These are phyloP conservation scores for Cladosporium austrohemisphaericum DNA, from an alignment of 2,329 filamentous ascomycete genomes.

Conservation along the genomic window DNA sequence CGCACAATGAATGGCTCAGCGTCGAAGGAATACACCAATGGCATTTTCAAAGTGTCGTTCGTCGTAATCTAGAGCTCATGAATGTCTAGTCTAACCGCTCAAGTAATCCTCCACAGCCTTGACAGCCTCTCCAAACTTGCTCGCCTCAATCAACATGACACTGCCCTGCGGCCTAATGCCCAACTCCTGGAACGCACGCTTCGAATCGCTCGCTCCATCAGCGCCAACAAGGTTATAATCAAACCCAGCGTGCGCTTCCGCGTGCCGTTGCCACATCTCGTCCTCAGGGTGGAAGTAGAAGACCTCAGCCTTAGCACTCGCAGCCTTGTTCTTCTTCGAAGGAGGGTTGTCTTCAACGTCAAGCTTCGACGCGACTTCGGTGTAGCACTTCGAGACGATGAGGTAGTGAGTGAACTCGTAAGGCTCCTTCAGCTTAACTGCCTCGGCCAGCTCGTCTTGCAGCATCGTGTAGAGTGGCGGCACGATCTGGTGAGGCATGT, in stretches of 20 bases:
- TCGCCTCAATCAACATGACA: slow-evolving; percentile 79
- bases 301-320: slow-evolving; percentile 53
- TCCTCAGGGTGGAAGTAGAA: slow-evolving; percentile 98
- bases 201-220: slow-evolving; percentile 81
- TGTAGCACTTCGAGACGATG: slow-evolving; percentile 86
- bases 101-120: slow-evolving; percentile 74
- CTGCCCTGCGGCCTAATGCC: slow-evolving; percentile 81
- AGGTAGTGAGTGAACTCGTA: slow-evolving; percentile 93
- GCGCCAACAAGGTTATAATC: slow-evolving; percentile 74
- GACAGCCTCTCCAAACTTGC: slow-evolving; percentile 71
- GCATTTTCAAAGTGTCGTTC: no score
- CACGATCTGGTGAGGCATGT: slow-evolving; percentile 89
- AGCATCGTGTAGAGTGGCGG: slow-evolving; percentile 96
- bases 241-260: slow-evolving; percentile 65
- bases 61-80: neutral
- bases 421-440: slow-evolving; percentile 83
- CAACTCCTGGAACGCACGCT: slow-evolving; percentile 89
- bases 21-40: no score
- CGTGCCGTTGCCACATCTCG: slow-evolving; percentile 77
- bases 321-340: slow-evolving; percentile 57
- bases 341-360: slow-evolving; percentile 62
- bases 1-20: no score
- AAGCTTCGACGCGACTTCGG: slow-evolving; percentile 77
- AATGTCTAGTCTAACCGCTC: slow-evolving; percentile 17
- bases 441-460: slow-evolving; percentile 82